Percentiles rank a stretch among this genome's conserved stretches.
These are phyloP conservation scores for Pyrenophora tritici-repentis DNA, from an alignment of 2,329 filamentous ascomycete species.

Conservation along the genomic window DNA sequence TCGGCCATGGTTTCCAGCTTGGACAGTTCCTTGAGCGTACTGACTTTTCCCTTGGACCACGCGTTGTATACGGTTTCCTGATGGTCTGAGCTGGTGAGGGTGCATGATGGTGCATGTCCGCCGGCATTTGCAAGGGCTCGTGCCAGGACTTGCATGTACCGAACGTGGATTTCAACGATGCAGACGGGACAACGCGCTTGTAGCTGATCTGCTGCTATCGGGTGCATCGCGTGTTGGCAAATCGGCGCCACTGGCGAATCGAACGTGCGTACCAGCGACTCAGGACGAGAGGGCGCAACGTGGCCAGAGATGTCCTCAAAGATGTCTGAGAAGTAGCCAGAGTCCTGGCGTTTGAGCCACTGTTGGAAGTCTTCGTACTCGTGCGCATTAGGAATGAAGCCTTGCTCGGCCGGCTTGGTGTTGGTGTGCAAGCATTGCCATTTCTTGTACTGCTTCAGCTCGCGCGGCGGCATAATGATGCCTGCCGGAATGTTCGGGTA, in stretches of 20 bases:
- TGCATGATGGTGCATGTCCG: conserved; percentile 26
- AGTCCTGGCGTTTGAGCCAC: conserved; percentile 38
- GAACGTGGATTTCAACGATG: conserved; percentile 30
- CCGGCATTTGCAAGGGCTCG: conserved; percentile 27
- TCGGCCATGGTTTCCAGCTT: conserved; percentile 28
- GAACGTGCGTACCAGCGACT: background rate
- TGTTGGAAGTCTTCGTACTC: conserved; percentile 39
- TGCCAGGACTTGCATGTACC: conserved; percentile 32
- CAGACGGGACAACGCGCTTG: conserved; percentile 36
- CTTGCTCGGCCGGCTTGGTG: conserved; percentile 23
- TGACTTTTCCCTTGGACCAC: conserved; percentile 32
- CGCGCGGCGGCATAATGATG: conserved; percentile 29
- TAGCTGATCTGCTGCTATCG: conserved; percentile 14
- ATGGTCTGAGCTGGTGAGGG: conserved; percentile 25
- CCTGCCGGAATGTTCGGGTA: conserved; percentile 27
- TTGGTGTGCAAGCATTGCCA: conserved; percentile 33
- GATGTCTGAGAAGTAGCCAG: conserved; percentile 38
- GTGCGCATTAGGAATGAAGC: conserved; percentile 29
- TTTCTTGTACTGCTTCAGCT: conserved; percentile 36
- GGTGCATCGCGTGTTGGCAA: conserved; percentile 33
- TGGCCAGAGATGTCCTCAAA: conserved; percentile 33
- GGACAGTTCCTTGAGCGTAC: conserved; percentile 24
- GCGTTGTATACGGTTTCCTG: conserved; percentile 31
- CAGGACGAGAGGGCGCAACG: conserved; percentile 9
- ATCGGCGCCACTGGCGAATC: conserved; percentile 20